Evolutionary conservation across 805 yeast genomes (phyloP).

Genomic region (Saccharomycopsis schoenii): DNA sequence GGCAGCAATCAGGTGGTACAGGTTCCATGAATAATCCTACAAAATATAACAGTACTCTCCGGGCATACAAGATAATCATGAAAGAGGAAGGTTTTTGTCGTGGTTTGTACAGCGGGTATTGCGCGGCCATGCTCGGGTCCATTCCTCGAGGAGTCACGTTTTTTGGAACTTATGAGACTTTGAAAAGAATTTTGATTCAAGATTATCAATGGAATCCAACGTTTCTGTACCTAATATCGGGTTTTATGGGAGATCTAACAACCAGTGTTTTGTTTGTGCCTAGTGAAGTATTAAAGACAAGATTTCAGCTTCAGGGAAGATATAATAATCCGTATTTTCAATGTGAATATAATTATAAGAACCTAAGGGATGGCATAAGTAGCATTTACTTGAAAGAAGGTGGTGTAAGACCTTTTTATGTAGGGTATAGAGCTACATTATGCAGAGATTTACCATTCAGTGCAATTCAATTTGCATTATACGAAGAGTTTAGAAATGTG

Average conservation of each 20-base stretch:
- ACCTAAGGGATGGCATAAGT: constrained; percentile 56
- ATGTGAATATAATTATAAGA: constrained; percentile 79
- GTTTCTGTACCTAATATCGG: constrained; percentile 68
- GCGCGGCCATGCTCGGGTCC: constrained; percentile 86
- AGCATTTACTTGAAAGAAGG: constrained; percentile 60
- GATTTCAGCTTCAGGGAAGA: constrained; percentile 87
- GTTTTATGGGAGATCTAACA: constrained; percentile 84
- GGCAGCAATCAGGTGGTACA: constrained; percentile 52
- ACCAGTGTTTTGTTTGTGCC: constrained; percentile 89
- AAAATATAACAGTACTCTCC: constrained; percentile 65
- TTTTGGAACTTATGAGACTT: constrained; percentile 79
- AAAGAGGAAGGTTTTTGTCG: constrained; percentile 73
- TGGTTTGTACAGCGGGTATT: constrained; percentile 88
- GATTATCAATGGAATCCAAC: constrained; percentile 66
- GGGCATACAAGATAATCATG: constrained; percentile 65
- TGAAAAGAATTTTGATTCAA: constrained; percentile 61
- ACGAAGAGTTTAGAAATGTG: constrained; percentile 65
- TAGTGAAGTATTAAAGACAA: constrained; percentile 84
- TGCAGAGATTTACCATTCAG: constrained; percentile 91
- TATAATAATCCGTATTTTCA: constrained; percentile 69
- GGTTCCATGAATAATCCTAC: constrained; percentile 57
- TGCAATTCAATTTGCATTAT: constrained; percentile 91
- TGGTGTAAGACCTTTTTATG: constrained; percentile 67
- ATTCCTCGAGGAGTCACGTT: constrained; percentile 90
- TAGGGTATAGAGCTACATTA: constrained; percentile 91